Conservation (phyloP, 345 rosid species). For the Populus pruinosa region DNA sequence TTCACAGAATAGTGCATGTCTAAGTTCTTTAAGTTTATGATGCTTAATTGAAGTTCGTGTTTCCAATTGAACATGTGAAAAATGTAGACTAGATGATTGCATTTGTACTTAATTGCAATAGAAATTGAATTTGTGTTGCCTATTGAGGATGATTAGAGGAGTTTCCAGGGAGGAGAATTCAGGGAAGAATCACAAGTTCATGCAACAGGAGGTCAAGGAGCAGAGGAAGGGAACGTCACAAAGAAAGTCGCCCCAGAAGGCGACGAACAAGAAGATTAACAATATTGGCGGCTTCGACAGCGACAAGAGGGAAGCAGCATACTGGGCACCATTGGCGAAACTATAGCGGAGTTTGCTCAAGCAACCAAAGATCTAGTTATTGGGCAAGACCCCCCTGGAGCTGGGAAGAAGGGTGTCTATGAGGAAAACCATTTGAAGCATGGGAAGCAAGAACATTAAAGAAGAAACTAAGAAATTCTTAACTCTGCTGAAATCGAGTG, state of each 20-base stretch:
- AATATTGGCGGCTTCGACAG: slow-evolving; percentile 1
- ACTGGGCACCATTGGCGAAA: slow-evolving; percentile 67
- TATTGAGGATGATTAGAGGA: slow-evolving; percentile 18
- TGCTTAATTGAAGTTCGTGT: background rate
- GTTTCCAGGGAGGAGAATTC: slow-evolving; percentile 21
- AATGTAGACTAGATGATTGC: background rate
- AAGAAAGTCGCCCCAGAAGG: background rate
- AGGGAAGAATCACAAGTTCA: slow-evolving; percentile 14
- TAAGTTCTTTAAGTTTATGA: background rate
- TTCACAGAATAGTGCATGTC: background rate
- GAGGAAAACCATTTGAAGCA: background rate
- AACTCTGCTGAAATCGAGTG: too few species aligned
- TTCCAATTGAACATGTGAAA: background rate
- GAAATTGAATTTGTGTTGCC: background rate
- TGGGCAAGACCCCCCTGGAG: slow-evolving; percentile 23
- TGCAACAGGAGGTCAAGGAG: slow-evolving; percentile 17
- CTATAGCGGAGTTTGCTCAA: slow-evolving; percentile 67
- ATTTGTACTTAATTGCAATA: background rate
- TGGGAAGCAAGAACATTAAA: background rate
- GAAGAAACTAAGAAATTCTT: background rate
- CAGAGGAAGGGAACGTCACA: background rate
- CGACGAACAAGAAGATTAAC: background rate
- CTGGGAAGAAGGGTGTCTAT: background rate
- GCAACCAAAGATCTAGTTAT: slow-evolving; percentile 46
- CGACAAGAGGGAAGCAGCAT: slow-evolving; percentile 33